Evolutionary conservation across 225 moss, liverwort and hornwort species (phyloP).

Genomic region (Antitrichia curtipendula): DNA sequence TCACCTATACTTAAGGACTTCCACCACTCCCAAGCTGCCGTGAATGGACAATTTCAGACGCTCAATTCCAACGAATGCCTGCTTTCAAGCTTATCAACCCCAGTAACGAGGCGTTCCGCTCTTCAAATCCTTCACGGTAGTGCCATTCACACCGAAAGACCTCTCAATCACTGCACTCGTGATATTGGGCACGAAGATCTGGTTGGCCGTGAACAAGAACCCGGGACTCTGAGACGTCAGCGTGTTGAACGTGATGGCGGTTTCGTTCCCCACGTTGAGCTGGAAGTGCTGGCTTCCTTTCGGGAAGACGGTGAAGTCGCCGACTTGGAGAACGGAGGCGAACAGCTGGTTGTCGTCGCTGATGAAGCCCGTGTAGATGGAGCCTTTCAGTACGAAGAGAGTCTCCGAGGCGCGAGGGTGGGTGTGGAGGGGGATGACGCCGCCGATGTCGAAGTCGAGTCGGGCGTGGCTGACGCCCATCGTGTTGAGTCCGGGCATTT

Average conservation of each 20-base stretch:
- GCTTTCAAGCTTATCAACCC: not conserved
- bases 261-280: not conserved
- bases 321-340: not conserved
- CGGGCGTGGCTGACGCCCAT: not conserved
- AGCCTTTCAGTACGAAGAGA: not conserved
- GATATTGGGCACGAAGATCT: not conserved
- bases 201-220: not conserved
- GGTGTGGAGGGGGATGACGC: not conserved
- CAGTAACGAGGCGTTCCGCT: not conserved
- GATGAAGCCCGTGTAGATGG: not conserved
- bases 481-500: not conserved
- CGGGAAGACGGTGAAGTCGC: not conserved
- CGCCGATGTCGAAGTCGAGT: not conserved
- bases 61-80: not conserved
- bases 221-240: not conserved
- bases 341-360: not conserved
- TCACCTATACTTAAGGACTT: not conserved
- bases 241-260: not conserved
- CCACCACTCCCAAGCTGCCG: not conserved
- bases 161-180: not conserved
- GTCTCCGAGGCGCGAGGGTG: not conserved
- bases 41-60: fast-evolving
- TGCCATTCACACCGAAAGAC: not conserved
- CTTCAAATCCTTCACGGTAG: not conserved
- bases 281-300: not conserved